These are phyloP conservation scores for Phycomyces blakesleeanus DNA, from an alignment of 192 early-diverging fungal genomes.

Conservation along the genomic window DNA sequence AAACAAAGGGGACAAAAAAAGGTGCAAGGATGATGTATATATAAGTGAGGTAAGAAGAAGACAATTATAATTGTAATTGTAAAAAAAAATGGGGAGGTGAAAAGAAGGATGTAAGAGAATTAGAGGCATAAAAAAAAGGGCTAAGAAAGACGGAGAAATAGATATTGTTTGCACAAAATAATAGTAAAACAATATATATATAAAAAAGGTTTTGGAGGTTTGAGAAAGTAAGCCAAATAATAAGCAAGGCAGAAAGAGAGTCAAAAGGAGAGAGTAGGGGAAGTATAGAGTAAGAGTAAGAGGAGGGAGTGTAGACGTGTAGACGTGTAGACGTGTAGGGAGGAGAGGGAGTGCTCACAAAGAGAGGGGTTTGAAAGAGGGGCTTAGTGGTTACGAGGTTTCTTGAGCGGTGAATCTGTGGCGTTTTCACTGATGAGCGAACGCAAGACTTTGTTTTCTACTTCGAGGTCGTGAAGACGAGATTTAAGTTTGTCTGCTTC, in stretches of 20 bases:
- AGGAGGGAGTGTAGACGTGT: background rate
- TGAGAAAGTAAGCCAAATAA: no score
- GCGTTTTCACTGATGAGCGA: background rate
- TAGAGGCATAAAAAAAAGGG: no score
- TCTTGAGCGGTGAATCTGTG: background rate
- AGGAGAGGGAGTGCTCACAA: background rate
- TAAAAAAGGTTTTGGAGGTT: no score
- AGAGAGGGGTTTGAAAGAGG: background rate
- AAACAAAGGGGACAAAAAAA: no score
- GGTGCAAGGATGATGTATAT: no score
- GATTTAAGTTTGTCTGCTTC: conserved; percentile 10
- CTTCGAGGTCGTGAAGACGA: conserved; percentile 15
- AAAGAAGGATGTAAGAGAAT: no score
- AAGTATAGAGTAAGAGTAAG: background rate
- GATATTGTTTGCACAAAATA: no score
- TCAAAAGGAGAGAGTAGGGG: background rate
- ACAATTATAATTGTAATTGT: no score
- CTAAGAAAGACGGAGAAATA: no score
- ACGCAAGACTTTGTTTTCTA: conserved; percentile 3
- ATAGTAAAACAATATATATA: no score
- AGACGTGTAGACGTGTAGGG: background rate
- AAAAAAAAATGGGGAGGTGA: no score
- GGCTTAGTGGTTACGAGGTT: background rate
- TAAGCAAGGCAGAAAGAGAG: background rate
- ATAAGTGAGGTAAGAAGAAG: no score